Conservation (phyloP, 176 grass and related monocot species). For the Oryza rufipogon region DNA sequence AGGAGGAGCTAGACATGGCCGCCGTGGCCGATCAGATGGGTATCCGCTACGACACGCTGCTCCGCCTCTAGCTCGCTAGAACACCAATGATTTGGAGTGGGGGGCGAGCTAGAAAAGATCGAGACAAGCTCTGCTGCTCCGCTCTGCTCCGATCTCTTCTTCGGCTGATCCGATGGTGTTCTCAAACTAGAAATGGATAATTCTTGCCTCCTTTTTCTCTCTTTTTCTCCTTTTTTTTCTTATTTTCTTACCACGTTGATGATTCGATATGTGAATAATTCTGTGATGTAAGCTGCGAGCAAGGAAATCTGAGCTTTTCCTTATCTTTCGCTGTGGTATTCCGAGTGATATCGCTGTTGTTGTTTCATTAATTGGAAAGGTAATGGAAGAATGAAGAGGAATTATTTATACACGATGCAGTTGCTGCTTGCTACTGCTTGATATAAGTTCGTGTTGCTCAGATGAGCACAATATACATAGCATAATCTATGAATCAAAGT, state of each 20-base stretch:
- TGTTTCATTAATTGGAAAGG: slow-evolving; percentile 56
- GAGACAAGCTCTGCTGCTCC: background rate
- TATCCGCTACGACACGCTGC: slow-evolving; percentile 58
- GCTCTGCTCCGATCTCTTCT: background rate
- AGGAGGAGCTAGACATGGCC: slow-evolving; percentile 32
- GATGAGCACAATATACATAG: background rate
- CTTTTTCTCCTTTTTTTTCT: background rate
- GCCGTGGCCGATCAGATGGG: slow-evolving; percentile 56
- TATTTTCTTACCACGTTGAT: slow-evolving; percentile 51
- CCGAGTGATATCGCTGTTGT: slow-evolving; percentile 20
- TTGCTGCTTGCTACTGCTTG: slow-evolving; percentile 6
- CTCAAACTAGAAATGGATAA: slow-evolving; percentile 58
- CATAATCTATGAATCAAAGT: background rate
- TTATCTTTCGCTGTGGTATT: slow-evolving; percentile 46
- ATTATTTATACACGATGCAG: slow-evolving; percentile 36
- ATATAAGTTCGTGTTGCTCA: background rate
- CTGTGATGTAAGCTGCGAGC: slow-evolving; percentile 56
- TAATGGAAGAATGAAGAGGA: slow-evolving; percentile 38
- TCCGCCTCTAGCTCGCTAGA: slow-evolving; percentile 55
- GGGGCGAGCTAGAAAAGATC: slow-evolving; percentile 22
- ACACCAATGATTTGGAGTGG: slow-evolving; percentile 23
- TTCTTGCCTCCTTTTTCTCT: slow-evolving; percentile 38
- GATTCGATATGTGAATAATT: slow-evolving; percentile 80
- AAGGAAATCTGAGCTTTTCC: slow-evolving; percentile 74
- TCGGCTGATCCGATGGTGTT: slow-evolving; percentile 51